Evolutionary conservation across 2,329 filamentous ascomycete species (phyloP).

Genomic region (Colletotrichum lindemuthianum): DNA sequence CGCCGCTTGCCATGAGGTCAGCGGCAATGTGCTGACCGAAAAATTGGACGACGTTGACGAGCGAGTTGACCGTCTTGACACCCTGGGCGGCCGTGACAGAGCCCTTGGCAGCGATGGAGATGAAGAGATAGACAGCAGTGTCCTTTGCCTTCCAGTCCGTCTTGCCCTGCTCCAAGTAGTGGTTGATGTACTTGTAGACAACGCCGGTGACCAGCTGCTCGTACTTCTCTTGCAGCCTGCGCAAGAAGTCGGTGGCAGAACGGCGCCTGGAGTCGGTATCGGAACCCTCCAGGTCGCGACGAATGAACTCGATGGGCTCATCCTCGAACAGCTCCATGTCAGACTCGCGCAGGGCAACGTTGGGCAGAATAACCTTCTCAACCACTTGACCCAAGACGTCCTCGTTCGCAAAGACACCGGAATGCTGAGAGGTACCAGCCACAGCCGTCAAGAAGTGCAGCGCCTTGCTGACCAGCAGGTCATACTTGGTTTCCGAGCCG

Average conservation of each 20-base stretch:
- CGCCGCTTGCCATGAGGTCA: conserved; percentile 79
- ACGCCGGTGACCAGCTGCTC: conserved; percentile 85
- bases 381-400: conserved; percentile 85
- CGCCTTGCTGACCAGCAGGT: conserved; percentile 92
- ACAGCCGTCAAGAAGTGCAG: conserved; percentile 94
- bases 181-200: conserved; percentile 87
- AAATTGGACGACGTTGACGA: conserved; percentile 91
- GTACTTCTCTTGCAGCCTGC: conserved; percentile 89
- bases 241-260: conserved; percentile 93
- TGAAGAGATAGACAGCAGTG: conserved; percentile 96
- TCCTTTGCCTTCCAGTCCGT: conserved; percentile 97
- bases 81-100: conserved; percentile 87
- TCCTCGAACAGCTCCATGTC: conserved; percentile 98
- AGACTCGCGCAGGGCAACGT: conserved; percentile 89
- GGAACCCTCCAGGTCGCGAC: conserved; percentile 92
- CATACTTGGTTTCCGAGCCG: conserved; percentile 90
- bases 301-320: conserved; percentile 98
- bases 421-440: conserved; percentile 80
- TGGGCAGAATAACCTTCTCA: conserved; percentile 95
- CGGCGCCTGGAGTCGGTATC: conserved; percentile 93
- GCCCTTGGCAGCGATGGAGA: conserved; percentile 93
- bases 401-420: conserved; percentile 85
- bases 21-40: conserved; percentile 92
- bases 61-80: conserved; percentile 88
- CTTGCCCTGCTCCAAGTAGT: conserved; percentile 84